phyloP scores from a whole-genome alignment of 2,329 filamentous ascomycete genomes.

The Didymella segeticola region DNA sequence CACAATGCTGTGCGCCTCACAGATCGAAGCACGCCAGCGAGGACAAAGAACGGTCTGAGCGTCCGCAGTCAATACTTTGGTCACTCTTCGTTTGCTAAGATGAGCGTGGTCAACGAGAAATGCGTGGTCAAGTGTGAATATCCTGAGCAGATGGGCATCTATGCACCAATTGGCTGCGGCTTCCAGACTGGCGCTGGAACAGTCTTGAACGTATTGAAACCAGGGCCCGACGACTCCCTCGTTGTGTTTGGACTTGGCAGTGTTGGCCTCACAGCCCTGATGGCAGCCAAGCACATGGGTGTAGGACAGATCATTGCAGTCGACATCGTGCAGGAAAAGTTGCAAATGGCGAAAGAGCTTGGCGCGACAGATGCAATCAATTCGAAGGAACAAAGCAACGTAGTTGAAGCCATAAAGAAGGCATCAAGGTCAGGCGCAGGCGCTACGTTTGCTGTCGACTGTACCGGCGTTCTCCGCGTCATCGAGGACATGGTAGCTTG shows the following conservation, averaged over 20 bases:
- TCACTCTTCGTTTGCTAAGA: slow-evolving; percentile 22
- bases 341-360: slow-evolving; percentile 53
- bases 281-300: slow-evolving; percentile 45
- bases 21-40: slow-evolving; percentile 6
- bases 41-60: background rate
- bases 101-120: slow-evolving; percentile 16
- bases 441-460: slow-evolving; percentile 42
- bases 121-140: slow-evolving; percentile 27
- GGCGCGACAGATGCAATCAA: slow-evolving; percentile 55
- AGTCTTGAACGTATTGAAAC: slow-evolving; percentile 48
- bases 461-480: slow-evolving; percentile 22
- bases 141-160: slow-evolving; percentile 37
- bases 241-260: slow-evolving; percentile 52
- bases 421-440: slow-evolving; percentile 28
- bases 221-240: slow-evolving; percentile 34
- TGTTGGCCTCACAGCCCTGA: slow-evolving; percentile 51
- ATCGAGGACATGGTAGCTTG: slow-evolving; percentile 13
- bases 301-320: slow-evolving; percentile 53
- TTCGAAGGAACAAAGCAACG: slow-evolving; percentile 32
- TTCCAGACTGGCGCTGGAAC: slow-evolving; percentile 55
- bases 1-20: slow-evolving; percentile 46
- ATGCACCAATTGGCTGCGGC: slow-evolving; percentile 54
- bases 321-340: slow-evolving; percentile 52
- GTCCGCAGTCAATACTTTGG: slow-evolving; percentile 22
- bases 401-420: slow-evolving; percentile 38